Percentiles rank a stretch among this genome's conserved stretches.
phyloP scores from a whole-genome alignment of 169 alveolate genomes.

The Eimeria necatrix region DNA sequence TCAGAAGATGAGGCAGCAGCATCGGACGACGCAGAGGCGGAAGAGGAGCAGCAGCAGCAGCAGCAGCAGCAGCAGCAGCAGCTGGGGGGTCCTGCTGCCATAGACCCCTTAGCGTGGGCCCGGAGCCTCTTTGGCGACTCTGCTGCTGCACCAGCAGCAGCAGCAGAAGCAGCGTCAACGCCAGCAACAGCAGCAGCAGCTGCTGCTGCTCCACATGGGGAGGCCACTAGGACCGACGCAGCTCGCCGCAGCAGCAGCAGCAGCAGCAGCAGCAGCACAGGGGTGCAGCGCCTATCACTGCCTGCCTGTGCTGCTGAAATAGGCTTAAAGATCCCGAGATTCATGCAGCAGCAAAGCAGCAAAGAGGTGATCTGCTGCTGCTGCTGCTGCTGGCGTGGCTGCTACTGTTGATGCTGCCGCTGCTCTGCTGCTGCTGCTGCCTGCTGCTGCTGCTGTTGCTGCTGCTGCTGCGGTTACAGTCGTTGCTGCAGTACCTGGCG shows the following conservation, averaged over 20 bases:
- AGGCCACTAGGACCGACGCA: not conserved
- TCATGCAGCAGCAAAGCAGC: not conserved
- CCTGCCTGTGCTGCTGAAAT: not conserved
- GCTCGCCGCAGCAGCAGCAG: conserved; percentile 6
- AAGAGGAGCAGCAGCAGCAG: conserved; percentile 29
- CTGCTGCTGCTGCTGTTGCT: not conserved
- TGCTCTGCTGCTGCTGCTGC: not conserved
- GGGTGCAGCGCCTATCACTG: conserved; percentile 24
- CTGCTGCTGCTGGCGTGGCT: not conserved
- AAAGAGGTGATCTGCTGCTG: not conserved
- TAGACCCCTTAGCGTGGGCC: conserved; percentile 29
- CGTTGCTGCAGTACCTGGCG: too few species aligned
- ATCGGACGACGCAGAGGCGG: not conserved
- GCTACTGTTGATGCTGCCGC: conserved; percentile 7
- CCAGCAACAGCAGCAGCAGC: conserved; percentile 31
- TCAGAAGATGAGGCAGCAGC: not conserved
- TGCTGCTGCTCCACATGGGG: not conserved
- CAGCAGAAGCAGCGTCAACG: not conserved
- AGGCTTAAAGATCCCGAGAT: not conserved
- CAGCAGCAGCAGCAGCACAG: conserved; percentile 26
- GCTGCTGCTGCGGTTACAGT: not conserved
- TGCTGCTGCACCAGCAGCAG: conserved; percentile 33
- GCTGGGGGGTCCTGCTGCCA: conserved; percentile 45
- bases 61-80: conserved; percentile 1
- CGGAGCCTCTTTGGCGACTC: conserved; percentile 38